Conservation (phyloP, 192 early-diverging fungal species). For the Kappamyces sp. region DNA sequence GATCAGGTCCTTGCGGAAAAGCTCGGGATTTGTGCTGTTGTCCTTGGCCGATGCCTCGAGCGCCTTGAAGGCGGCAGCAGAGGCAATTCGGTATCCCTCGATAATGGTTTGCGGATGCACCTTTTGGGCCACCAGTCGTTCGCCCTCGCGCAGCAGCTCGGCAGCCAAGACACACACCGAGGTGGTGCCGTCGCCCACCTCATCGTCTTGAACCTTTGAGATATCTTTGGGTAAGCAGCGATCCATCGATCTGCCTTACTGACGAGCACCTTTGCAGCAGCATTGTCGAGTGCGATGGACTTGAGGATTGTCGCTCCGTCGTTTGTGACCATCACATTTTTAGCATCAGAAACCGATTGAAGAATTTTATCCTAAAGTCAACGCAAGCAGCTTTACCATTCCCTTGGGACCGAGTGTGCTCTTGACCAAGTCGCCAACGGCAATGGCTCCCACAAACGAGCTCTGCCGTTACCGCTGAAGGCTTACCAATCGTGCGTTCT, state of each 20-base stretch:
- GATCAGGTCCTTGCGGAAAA: conserved; percentile 84
- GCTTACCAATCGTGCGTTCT: conserved; percentile 92
- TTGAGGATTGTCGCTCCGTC: conserved; percentile 99
- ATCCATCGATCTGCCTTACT: conserved; percentile 25
- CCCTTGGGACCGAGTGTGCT: conserved; percentile 97
- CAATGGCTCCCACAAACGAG: conserved; percentile 97
- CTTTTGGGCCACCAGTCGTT: conserved; percentile 84
- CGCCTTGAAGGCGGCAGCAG: conserved; percentile 72
- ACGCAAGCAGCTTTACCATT: conserved; percentile 60
- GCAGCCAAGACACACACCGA: conserved; percentile 96
- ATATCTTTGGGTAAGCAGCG: conserved; percentile 48
- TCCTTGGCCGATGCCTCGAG: conserved; percentile 77
- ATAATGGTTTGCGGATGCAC: conserved; percentile 97
- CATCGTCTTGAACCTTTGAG: conserved; percentile 99
- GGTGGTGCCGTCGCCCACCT: conserved; percentile 99
- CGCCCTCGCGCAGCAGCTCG: conserved; percentile 90
- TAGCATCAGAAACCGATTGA: conserved; percentile 77
- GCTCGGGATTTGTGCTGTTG: conserved; percentile 60
- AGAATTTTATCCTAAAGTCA: conserved; percentile 87
- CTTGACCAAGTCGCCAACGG: conserved; percentile 97
- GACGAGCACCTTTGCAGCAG: conserved; percentile 95
- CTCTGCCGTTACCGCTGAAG: conserved; percentile 44
- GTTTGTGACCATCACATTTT: conserved; percentile 89
- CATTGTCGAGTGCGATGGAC: conserved; percentile 94
- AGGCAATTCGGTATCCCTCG: conserved; percentile 92